phyloP scores from a whole-genome alignment of 2,329 filamentous ascomycete genomes.

The Diaporthe citrichinensis region DNA sequence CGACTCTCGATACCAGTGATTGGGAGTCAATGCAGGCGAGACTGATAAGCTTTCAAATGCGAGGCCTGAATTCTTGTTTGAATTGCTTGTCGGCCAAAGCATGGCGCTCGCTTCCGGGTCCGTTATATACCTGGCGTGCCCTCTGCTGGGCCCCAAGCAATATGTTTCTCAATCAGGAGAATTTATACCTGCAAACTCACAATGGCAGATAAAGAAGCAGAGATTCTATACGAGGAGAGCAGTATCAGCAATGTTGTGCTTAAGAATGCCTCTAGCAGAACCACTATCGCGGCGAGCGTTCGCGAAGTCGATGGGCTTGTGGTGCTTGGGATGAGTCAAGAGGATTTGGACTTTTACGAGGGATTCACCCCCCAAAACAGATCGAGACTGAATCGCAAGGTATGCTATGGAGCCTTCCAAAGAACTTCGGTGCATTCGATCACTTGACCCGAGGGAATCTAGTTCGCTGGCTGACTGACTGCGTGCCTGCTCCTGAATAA shows the following conservation, averaged over 20 bases:
- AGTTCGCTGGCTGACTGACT: constrained; percentile 45
- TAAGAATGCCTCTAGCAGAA: not conserved
- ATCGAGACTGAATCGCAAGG: constrained; percentile 12
- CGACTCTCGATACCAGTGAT: not conserved
- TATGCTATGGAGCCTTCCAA: not conserved
- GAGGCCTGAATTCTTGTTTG: constrained; percentile 8
- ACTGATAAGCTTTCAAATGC: not conserved
- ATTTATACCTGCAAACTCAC: not conserved
- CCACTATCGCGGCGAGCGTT: constrained; percentile 1
- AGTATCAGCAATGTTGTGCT: not conserved
- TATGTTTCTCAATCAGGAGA: not conserved
- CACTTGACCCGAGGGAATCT: not conserved
- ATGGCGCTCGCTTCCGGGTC: not conserved
- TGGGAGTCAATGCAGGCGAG: not conserved
- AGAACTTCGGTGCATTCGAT: no score
- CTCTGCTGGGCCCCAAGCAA: not conserved
- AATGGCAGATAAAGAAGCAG: not conserved
- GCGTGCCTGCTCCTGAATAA: constrained; percentile 26
- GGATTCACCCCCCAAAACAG: constrained; percentile 19
- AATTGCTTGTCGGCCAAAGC: not conserved
- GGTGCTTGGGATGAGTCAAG: constrained; percentile 26
- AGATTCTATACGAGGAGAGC: not conserved
- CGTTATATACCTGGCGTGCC: not conserved
- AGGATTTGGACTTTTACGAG: constrained; percentile 23
- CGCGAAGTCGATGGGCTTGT: constrained; percentile 30